phyloP scores from a whole-genome alignment of 2,329 filamentous ascomycete species.

The Helotiales sp. region DNA sequence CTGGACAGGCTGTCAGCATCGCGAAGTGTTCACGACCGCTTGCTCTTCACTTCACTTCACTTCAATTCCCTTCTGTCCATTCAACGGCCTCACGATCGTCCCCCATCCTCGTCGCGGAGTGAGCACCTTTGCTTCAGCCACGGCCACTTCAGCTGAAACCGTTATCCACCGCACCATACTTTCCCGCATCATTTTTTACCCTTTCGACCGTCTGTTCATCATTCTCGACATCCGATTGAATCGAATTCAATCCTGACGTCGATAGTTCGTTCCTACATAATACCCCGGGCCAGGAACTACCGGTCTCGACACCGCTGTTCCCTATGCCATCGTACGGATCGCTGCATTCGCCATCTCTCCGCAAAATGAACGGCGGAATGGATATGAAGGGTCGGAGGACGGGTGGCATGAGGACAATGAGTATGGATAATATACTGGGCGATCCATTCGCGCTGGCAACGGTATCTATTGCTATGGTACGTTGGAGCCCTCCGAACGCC shows the following conservation, averaged over 20 bases:
- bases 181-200: conserved; percentile 21
- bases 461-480: conserved; percentile 86
- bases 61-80: conserved; percentile 9
- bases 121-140: conserved; percentile 26
- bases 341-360: conserved; percentile 72
- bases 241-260: conserved; percentile 30
- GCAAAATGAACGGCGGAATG: conserved; percentile 79
- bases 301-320: conserved; percentile 26
- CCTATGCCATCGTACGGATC: conserved; percentile 77
- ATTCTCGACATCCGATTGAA: conserved; percentile 31
- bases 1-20: conserved; percentile 24
- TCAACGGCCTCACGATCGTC: conserved; percentile 1
- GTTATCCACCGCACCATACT: conserved; percentile 25
- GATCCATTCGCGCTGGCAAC: conserved; percentile 96
- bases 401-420: conserved; percentile 63
- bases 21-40: background rate
- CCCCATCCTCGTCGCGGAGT: conserved; percentile 6
- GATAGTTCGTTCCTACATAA: conserved; percentile 30
- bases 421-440: conserved; percentile 87
- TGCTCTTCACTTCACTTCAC: background rate
- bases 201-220: conserved; percentile 9
- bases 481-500: conserved; percentile 43
- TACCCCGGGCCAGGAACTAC: conserved; percentile 19
- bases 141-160: conserved; percentile 32
- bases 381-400: conserved; percentile 57